These are phyloP conservation scores for Hortiboletus rubellus DNA, from an alignment of 1,284 basidiomycete species.

Conservation along the genomic window DNA sequence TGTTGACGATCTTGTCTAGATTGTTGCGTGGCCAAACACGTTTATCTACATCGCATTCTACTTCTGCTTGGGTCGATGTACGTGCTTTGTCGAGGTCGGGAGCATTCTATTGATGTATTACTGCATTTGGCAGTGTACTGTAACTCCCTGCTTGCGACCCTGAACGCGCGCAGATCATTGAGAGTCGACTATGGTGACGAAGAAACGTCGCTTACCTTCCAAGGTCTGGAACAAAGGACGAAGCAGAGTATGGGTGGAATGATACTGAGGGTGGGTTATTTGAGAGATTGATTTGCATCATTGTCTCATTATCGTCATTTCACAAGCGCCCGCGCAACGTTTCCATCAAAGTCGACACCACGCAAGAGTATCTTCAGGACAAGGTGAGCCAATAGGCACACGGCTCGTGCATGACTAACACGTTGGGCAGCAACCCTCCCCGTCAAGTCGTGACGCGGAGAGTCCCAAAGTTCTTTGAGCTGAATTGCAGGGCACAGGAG, in stretches of 20 bases:
- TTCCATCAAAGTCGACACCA: constrained; percentile 37
- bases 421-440: constrained; percentile 18
- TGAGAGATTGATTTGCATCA: background rate
- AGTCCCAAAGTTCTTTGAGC: constrained; percentile 25
- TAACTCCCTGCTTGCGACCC: constrained; percentile 52
- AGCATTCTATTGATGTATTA: background rate
- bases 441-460: constrained; percentile 16
- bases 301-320: constrained; percentile 7
- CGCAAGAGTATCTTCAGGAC: constrained; percentile 32
- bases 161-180: constrained; percentile 47
- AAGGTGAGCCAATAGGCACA: constrained; percentile 23
- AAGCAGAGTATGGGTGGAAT: constrained; percentile 20
- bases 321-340: constrained; percentile 30
- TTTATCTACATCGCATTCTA: constrained; percentile 56
- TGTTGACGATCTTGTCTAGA: constrained; percentile 24
- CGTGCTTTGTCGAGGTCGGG: constrained; percentile 12
- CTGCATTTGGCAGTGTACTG: constrained; percentile 42
- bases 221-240: constrained; percentile 31
- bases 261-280: constrained; percentile 15
- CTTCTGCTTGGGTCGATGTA: constrained; percentile 51
- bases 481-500: background rate
- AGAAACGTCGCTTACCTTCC: constrained; percentile 36
- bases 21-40: constrained; percentile 41
- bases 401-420: constrained; percentile 2
- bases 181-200: constrained; percentile 30